Evolutionary conservation across 176 grass and related monocot genomes (phyloP), one percentile per base, ranked within the genome.

Genomic region (Phoenix dactylifera): DNA sequence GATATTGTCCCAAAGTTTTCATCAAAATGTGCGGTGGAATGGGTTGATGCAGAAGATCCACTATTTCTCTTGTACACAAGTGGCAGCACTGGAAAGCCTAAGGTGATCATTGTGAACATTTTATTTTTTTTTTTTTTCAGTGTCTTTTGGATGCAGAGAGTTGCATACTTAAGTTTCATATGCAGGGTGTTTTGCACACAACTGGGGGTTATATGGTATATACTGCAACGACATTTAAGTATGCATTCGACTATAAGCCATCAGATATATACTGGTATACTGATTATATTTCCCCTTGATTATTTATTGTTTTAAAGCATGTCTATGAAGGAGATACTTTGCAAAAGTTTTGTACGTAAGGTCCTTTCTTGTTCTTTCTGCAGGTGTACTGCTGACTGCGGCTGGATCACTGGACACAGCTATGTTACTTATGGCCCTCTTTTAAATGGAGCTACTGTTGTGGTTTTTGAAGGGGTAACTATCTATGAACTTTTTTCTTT

Each of bases 331-430:
- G 55, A 74, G 50, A 7, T 50, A 67, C 49, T 60, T 59, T 24
- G 48, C 25, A 56, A 48, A 74, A 16, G 30, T 51, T 30, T 3
- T 24, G 18, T 68, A 10, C 6, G 6, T 55, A 9, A 18, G 15
- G 81, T 72, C 75, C 76, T 48, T 23, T 24, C 5, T 20, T 26
- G 23, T 26, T 70, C 4, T 65, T 19, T 52, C 65, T 59, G 70
- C 66, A 98, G 93, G 93, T 98, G 93, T 60, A 98, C 93, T 74
- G 93, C 93, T 65, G 93, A 98, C 62, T 98, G 93, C 76, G 93
- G 93, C 4, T 98, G 93, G 93, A 98, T 98, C 63, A 98, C 93
- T 65, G 93, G 93, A 51, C 93, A 98, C 73, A 92, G 93, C 71
- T 98, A 98, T 71, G 84, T 98, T 57, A 83, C 93, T 55, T 98